Percentiles rank a stretch among this genome's conserved stretches.
These are phyloP conservation scores for Ensete glaucum DNA, from an alignment of 176 grass and related monocot species.

Conservation along the genomic window DNA sequence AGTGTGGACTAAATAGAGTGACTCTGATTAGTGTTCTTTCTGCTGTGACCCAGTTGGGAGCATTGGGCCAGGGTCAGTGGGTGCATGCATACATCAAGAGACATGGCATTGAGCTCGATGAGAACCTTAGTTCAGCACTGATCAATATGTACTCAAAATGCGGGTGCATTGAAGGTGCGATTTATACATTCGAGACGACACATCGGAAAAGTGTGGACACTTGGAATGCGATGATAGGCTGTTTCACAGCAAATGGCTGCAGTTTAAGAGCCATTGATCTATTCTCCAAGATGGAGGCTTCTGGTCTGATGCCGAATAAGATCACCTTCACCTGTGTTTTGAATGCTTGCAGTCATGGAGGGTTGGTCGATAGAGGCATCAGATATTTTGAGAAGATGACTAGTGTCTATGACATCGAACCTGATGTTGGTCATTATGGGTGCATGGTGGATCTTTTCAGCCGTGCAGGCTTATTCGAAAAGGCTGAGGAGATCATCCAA, in stretches of 20 bases:
- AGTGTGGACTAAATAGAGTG: conserved; percentile 42
- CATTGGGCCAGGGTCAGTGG: conserved; percentile 38
- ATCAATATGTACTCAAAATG: conserved; percentile 60
- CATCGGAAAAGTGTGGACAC: conserved; percentile 27
- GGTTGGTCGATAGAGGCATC: conserved; percentile 34
- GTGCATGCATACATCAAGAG: conserved; percentile 39
- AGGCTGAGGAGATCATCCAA: conserved; percentile 14
- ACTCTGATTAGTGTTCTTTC: conserved; percentile 49
- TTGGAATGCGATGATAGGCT: conserved; percentile 49
- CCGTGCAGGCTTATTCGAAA: conserved; percentile 39
- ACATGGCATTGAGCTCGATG: conserved; percentile 33
- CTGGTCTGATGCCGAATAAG: conserved; percentile 33
- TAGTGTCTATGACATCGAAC: conserved; percentile 29
- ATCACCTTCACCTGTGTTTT: conserved; percentile 47
- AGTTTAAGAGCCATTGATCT: conserved; percentile 36
- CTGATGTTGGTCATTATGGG: conserved; percentile 45
- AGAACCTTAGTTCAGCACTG: conserved; percentile 42
- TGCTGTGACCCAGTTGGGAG: conserved; percentile 36
- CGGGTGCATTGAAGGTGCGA: conserved; percentile 46
- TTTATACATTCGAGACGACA: conserved; percentile 38
- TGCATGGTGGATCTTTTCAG: conserved; percentile 69
- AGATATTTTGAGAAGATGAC: conserved; percentile 37
- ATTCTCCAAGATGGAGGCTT: conserved; percentile 38
- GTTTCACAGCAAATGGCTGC: conserved; percentile 41
- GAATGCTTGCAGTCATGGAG: conserved; percentile 63